Evolutionary conservation across 768 basidiomycete genomes (phyloP).

Genomic region (Naganishia vaughanmartiniae): DNA sequence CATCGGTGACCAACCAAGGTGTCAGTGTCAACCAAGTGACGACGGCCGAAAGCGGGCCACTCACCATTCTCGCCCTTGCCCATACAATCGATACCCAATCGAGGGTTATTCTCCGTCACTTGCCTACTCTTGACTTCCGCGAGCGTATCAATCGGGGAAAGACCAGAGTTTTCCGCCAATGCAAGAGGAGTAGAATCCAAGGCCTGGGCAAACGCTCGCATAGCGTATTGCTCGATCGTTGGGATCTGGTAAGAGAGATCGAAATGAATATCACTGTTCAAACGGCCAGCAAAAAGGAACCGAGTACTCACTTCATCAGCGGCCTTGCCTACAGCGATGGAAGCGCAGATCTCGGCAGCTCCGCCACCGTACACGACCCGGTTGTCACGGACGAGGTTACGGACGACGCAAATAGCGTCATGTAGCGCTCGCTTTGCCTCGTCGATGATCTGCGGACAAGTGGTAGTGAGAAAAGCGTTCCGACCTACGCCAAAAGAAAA

Average conservation of each 20-base stretch:
- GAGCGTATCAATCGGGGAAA: constrained; percentile 95
- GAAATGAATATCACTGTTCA: not conserved
- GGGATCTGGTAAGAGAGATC: constrained; percentile 64
- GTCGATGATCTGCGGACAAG: constrained; percentile 76
- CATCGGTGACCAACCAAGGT: not conserved
- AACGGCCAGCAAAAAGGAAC: constrained; percentile 53
- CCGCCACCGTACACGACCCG: constrained; percentile 98
- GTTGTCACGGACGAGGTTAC: constrained; percentile 91
- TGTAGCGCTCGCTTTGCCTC: constrained; percentile 97
- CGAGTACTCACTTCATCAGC: constrained; percentile 68
- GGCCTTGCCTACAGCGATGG: constrained; percentile 86
- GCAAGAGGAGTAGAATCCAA: constrained; percentile 93
- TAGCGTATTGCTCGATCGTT: constrained; percentile 97
- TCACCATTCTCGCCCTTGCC: constrained; percentile 79
- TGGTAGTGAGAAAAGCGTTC: not conserved
- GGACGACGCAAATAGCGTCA: constrained; percentile 94
- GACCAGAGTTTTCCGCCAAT: constrained; percentile 93
- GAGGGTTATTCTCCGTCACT: constrained; percentile 75
- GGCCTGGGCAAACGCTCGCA: constrained; percentile 97
- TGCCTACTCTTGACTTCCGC: constrained; percentile 92
- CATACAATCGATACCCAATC: constrained; percentile 88
- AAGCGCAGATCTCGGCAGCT: constrained; percentile 93
- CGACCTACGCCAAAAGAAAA: not conserved
- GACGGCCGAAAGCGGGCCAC: constrained; percentile 38
- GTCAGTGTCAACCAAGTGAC: not conserved